Evolutionary conservation across 2,329 filamentous ascomycete genomes (phyloP).

Genomic region (Sporothrix protearum): DNA sequence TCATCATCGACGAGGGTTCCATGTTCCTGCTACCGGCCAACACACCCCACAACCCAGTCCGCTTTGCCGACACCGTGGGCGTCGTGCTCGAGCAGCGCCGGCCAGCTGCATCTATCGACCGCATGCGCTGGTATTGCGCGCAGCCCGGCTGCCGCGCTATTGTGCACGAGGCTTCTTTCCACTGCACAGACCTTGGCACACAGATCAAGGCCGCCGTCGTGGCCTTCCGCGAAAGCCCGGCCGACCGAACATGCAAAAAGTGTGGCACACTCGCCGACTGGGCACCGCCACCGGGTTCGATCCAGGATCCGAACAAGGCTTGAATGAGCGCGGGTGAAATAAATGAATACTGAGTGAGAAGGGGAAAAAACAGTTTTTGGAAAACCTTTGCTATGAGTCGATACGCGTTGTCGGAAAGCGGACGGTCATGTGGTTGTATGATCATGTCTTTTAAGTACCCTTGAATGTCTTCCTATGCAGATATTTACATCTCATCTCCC

Average conservation of each 20-base stretch:
- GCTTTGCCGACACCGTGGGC: slow-evolving; percentile 91
- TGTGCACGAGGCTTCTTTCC: slow-evolving; percentile 82
- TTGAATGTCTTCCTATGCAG: neutral
- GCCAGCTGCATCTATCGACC: slow-evolving; percentile 66
- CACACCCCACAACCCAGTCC: slow-evolving; percentile 92
- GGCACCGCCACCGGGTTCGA: slow-evolving; percentile 58
- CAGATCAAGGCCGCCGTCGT: slow-evolving; percentile 94
- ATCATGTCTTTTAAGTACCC: neutral
- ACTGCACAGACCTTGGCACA: slow-evolving; percentile 84
- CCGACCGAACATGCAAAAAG: slow-evolving; percentile 67
- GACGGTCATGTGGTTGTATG: neutral
- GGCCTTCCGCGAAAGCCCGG: slow-evolving; percentile 64
- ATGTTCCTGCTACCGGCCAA: slow-evolving; percentile 92
- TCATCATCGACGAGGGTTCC: slow-evolving; percentile 86
- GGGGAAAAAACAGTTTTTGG: too few species aligned
- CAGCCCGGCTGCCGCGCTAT: slow-evolving; percentile 56
- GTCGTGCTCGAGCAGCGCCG: slow-evolving; percentile 85
- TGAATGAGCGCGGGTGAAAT: slow-evolving; percentile 26
- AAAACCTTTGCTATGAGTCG: neutral
- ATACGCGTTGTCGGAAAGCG: neutral
- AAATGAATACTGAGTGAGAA: too few species aligned
- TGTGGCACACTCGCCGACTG: slow-evolving; percentile 65
- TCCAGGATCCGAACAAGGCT: slow-evolving; percentile 56
- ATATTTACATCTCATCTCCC: slow-evolving; percentile 16
- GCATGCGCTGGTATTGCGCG: slow-evolving; percentile 76